Percentiles rank a stretch among this genome's conserved stretches.
Evolutionary conservation across 1,284 basidiomycete species (phyloP).

Genomic region (Tylopilus sp.): DNA sequence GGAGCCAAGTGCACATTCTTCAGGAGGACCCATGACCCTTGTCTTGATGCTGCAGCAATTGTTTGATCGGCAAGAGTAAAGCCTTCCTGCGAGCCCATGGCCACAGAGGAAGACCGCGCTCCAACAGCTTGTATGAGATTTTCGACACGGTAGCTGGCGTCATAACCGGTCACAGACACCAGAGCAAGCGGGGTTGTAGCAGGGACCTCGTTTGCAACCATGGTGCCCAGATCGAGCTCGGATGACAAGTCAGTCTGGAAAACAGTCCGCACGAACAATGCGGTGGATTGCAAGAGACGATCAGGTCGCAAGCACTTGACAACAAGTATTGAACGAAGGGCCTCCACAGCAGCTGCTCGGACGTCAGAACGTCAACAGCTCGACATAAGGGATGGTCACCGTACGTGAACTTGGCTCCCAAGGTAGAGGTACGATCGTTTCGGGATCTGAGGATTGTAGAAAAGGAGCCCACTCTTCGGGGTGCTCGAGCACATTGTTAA

Average conservation of each 20-base stretch:
- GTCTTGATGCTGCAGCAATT: conserved; percentile 84
- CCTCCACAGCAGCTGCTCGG: conserved; percentile 61
- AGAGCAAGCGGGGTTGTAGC: conserved; percentile 84
- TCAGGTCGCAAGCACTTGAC: conserved; percentile 91
- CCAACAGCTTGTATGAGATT: conserved; percentile 78
- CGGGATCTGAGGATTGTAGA: conserved; percentile 68
- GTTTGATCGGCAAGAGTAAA: conserved; percentile 92
- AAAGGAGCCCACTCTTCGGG: conserved; percentile 76
- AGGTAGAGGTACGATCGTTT: conserved; percentile 67
- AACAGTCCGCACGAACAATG: conserved; percentile 67
- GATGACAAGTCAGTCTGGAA: conserved; percentile 83
- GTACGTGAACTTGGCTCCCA: conserved; percentile 75
- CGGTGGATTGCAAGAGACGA: conserved; percentile 78
- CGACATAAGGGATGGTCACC: conserved; percentile 30
- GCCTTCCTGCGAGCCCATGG: conserved; percentile 99
- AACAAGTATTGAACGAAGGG: conserved; percentile 72
- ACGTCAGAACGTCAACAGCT: conserved; percentile 13
- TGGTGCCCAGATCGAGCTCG: conserved; percentile 67
- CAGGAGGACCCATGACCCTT: conserved; percentile 90
- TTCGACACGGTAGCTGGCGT: conserved; percentile 93
- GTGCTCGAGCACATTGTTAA: conserved; percentile 62
- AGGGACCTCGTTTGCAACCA: conserved; percentile 78
- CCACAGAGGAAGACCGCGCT: conserved; percentile 78
- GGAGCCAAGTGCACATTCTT: conserved; percentile 97
- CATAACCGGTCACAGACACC: conserved; percentile 93